Base-by-base conservation (phyloP, 768 basidiomycete genomes). In the Kwoniella dendrophila region DNA sequence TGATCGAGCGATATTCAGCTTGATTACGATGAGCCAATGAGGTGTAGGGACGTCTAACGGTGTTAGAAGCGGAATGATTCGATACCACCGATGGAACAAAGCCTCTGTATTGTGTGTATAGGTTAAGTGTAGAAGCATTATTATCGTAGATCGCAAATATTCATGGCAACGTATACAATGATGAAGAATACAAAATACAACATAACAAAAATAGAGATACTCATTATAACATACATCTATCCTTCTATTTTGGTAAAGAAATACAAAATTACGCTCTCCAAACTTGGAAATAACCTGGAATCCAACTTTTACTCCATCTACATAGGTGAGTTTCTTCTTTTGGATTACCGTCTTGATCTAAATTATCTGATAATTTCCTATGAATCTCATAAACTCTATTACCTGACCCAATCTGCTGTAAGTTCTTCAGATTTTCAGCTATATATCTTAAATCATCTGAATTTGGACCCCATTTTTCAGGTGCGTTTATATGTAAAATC, bases 311-410 rank as follows among this genome's bases (percentile, higher is more conserved):
- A 10, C 58, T 48, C 73, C 73, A 75, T 40, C 71, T 56, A 30
- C n/a, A 29, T 29, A 74, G 43, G 50, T 72, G 66, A 1, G 68
- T 71, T 24, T 55, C 41, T 26, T 60, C 26, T 43, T 45, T 40
- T 5, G 5, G 4, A 38, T 27, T 29, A 14, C 54, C 41, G 12
- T 43, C n/a, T 8, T 18, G 27, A 38, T 50, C 58, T 27, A 6
- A 16, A 34, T 48, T 34, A 26, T 30, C 36, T 20, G 49, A 33
- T 41, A 63, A 44, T n/a, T 36, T 29, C 45, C 73, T 56, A 24
- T 40, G 38, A 3, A 75, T 62, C 56, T 75, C 70, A 40, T 75
- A 72, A 7, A 75, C 73, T 47, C 73, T 65, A 44, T 72, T 75
- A 8, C 64, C 69, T 1, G 62, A 56, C 14, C 73, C 73, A 6